Base-by-base conservation (phyloP, 352 stramenopile species). In the Globisporangium uncinulatum region DNA sequence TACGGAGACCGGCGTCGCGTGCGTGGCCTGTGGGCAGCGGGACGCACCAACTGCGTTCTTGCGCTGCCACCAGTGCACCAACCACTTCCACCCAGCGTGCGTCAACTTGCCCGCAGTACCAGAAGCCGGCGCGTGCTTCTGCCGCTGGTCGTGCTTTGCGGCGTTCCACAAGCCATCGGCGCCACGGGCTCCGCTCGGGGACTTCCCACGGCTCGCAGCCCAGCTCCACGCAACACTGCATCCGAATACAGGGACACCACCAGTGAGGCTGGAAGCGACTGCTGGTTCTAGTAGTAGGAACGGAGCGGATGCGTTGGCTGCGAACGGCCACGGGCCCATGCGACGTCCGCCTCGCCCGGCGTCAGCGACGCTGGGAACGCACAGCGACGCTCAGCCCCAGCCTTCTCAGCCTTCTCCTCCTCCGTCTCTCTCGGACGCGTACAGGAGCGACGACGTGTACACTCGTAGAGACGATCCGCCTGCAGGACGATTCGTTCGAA, bases 1-100 rank as follows among this genome's bases (percentile, higher is more conserved):
- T 29, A n/a, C 57, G 3, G 50, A 57, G 21, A 57, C 24, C 0
- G 36, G 47, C 37, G 24, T 29, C 42, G n/a, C 57, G 6, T 68
- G 62, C 57, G 56, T 57, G 51, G 56, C 45, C 17, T 68, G 62
- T 34, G 39, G 51, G 6, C 42, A 51, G 32, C 50, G 42, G 19
- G 51, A 32, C 36, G 49, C 43, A 4, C 52, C 58, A 6, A 56
- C 45, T 20, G 66, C 73, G 24, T 63, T 85, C 24, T 76, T 88
- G 68, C 63, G 64, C 55, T 91, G 81, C 59, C 67, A 73, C 39
- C 77, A 56, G 46, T 91, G 81, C 52, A 59, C 41, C 4, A 71
- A 61, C 51, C 43, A 51, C n/a, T 91, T 89, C 66, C 81, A 91
- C 60, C 69, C 76, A 13, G 59, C 74, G 45, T 91, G 81, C 59